A percentile compares a stretch with the other conserved stretches of the same genome.
Evolutionary conservation across 768 basidiomycete genomes (phyloP).

Genomic region (Cyclocybe cylindracea): DNA sequence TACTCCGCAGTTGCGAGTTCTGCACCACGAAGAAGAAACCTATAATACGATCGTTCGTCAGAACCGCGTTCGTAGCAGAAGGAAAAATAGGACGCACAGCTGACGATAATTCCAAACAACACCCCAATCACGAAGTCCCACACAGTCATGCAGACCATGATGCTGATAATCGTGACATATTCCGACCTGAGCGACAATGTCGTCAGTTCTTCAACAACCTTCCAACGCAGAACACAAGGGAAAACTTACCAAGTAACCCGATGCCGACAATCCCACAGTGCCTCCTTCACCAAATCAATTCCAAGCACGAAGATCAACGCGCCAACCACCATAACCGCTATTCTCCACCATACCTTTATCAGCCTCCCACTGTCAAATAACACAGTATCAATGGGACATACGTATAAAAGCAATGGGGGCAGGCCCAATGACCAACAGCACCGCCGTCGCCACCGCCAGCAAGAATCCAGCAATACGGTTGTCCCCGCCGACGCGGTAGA

Average conservation of each 20-base stretch:
- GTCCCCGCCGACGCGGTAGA: slow-evolving; percentile 92
- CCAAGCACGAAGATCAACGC: slow-evolving; percentile 94
- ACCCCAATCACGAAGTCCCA: slow-evolving; percentile 97
- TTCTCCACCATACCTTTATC: background rate
- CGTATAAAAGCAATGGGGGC: slow-evolving; percentile 91
- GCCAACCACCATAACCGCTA: slow-evolving; percentile 90
- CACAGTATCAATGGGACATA: slow-evolving; percentile 37
- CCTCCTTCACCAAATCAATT: slow-evolving; percentile 92
- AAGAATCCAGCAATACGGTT: slow-evolving; percentile 84
- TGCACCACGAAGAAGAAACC: slow-evolving; percentile 97
- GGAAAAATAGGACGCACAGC: slow-evolving; percentile 54
- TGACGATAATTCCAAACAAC: slow-evolving; percentile 87
- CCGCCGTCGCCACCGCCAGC: slow-evolving; percentile 72
- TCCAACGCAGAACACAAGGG: slow-evolving; percentile 7
- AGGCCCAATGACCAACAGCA: slow-evolving; percentile 81
- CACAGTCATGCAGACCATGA: slow-evolving; percentile 90
- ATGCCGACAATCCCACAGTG: slow-evolving; percentile 92
- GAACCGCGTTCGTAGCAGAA: background rate
- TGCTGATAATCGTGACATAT: slow-evolving; percentile 82
- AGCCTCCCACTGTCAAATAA: background rate
- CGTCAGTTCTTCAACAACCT: background rate
- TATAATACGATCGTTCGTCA: slow-evolving; percentile 22
- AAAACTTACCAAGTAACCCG: slow-evolving; percentile 72
- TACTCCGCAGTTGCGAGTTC: slow-evolving; percentile 83
- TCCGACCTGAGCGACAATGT: slow-evolving; percentile 50